Base-by-base conservation (phyloP, 306 rosid genomes). In the Crotalaria pallida region DNA sequence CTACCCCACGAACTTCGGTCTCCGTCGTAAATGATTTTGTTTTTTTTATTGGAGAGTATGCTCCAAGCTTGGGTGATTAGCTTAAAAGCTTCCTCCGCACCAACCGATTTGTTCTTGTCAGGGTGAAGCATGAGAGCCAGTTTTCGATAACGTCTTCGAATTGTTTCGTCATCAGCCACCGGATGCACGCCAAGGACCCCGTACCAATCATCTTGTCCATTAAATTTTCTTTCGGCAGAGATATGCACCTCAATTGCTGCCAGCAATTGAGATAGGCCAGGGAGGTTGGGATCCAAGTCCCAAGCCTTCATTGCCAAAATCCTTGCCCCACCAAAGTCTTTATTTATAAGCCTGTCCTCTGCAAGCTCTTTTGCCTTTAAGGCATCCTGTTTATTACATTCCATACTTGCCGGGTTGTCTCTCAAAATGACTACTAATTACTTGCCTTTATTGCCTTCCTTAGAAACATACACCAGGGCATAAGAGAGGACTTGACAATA, bases 51-150 rank as follows among this genome's bases (percentile, higher is more conserved):
- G 33, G 96, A 89, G 60, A 92, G 59, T 10, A 77, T 61, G 17
- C 69, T 82, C 92, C 90, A 89, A 49, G 96, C 98, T 74, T 85
- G 84, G 9, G 84, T 52, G 33, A 93, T 19, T 60, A 90, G 82
- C 69, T 66, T 79, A 83, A 90, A 93, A 40, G 98, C 98, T 45
- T 83, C 92, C 12, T 81, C 86, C 0, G 94, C 96, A 23, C 97
- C 98, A 5, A 78, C 78, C 2, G 98, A 87, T 75, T 87, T 88
- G 73, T 93, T 93, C 81, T 81, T 87, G 41, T 88, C 97, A 4
- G 96, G 98, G 67, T 90, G 96, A 66, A 90, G 79, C 58, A 31
- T 10, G 31, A 84, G 82, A 61, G 90, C 92, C 69, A 88, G 68
- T 66, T 77, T 84, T 79, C 80, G 80, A 58, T 79, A 93, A 10